Conservation (phyloP, 371 early-diverging fungal species). For the Mortierella sp. region DNA sequence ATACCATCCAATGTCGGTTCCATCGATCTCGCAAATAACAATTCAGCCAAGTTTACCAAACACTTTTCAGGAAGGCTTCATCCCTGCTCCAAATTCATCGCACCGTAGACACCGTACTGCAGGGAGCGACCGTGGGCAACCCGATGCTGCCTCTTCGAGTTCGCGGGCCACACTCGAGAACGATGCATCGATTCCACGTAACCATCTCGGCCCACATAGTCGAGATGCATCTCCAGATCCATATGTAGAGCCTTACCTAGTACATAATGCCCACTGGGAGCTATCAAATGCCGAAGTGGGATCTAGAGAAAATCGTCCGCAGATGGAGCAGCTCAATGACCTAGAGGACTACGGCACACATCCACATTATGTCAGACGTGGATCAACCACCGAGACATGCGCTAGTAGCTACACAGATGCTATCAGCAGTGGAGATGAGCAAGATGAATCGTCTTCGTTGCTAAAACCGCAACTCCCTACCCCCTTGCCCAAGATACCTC, state of each 20-base stretch:
- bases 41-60: conserved; percentile 14
- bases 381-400: background rate
- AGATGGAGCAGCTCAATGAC: conserved; percentile 18
- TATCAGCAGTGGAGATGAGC: background rate
- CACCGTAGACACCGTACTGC: conserved; percentile 22
- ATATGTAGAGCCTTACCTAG: too few relatives aligned
- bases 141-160: background rate
- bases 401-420: background rate
- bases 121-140: background rate
- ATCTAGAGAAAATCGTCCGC: background rate
- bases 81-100: background rate
- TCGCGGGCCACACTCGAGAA: background rate
- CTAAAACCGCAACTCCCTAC: conserved; percentile 20
- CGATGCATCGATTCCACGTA: background rate
- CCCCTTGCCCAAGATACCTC: conserved; percentile 66
- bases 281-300: too few relatives aligned
- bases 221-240: too few relatives aligned
- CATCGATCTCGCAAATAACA: conserved; percentile 30
- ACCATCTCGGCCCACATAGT: conserved; percentile 4
- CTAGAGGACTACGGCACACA: conserved; percentile 15
- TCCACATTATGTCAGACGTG: background rate
- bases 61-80: background rate
- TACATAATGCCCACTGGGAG: too few relatives aligned
- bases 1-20: conserved; percentile 23
- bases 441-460: conserved; percentile 6